phyloP scores from a whole-genome alignment of 352 stramenopile species.

The Vaucheria bursata region DNA sequence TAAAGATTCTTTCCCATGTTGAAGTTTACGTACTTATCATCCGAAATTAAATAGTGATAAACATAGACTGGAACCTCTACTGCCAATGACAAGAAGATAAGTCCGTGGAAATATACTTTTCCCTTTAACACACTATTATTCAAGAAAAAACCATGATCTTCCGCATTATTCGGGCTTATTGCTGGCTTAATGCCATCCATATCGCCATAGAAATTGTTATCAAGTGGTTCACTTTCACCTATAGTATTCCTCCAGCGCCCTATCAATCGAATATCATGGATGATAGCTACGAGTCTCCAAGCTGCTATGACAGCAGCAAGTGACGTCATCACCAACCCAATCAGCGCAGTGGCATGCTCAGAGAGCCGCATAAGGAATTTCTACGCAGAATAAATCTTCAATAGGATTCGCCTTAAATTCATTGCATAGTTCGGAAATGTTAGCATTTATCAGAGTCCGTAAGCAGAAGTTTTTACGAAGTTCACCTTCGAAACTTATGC shows the following conservation, averaged over 20 bases:
- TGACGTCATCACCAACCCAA: not conserved
- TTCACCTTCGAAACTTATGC: too few species aligned
- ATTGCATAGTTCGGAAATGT: too few species aligned
- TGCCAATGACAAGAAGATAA: constrained; percentile 39
- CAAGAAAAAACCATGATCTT: not conserved
- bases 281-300: not conserved
- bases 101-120: constrained; percentile 28
- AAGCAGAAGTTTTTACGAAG: too few species aligned
- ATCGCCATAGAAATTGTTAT: not conserved
- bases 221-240: not conserved
- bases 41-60: constrained; percentile 23
- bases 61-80: constrained; percentile 43
- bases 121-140: constrained; percentile 14
- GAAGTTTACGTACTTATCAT: constrained; percentile 9
- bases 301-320: not conserved
- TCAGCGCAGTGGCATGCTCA: too few species aligned
- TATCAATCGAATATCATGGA: not conserved
- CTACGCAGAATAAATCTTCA: too few species aligned
- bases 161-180: not conserved
- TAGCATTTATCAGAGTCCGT: too few species aligned
- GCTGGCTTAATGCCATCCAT: not conserved
- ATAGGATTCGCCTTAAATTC: too few species aligned
- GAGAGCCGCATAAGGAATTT: too few species aligned
- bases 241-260: not conserved
- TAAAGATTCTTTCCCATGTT: constrained; percentile 25